phyloP scores from a whole-genome alignment of 1,139 yeast species.

The Debaryomyces sp. region DNA sequence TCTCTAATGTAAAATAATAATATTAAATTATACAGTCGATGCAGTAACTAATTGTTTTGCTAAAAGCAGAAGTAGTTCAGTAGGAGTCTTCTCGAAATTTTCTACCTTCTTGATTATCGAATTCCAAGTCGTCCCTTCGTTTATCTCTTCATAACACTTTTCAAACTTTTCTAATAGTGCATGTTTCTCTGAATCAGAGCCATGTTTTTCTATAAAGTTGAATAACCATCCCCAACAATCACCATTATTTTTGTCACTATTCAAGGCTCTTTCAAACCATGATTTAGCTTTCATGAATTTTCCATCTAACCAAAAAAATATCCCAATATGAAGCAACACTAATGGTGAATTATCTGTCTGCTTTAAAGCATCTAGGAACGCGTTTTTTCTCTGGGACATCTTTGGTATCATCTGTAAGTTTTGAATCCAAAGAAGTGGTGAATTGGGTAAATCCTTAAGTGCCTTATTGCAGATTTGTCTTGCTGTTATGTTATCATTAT shows the following conservation, averaged over 20 bases:
- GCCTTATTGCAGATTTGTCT: conserved; percentile 61
- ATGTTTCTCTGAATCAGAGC: conserved; percentile 22
- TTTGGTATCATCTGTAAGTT: conserved; percentile 54
- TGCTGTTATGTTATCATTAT: conserved; percentile 56
- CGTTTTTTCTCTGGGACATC: conserved; percentile 60
- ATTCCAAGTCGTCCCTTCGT: conserved; percentile 64
- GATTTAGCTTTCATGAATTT: conserved; percentile 65
- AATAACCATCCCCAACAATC: conserved; percentile 79
- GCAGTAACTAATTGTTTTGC: conserved; percentile 16
- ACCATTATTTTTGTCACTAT: conserved; percentile 58
- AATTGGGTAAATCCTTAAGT: conserved; percentile 58
- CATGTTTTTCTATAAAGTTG: conserved; percentile 34
- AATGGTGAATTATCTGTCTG: conserved; percentile 62
- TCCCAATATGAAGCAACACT: conserved; percentile 66
- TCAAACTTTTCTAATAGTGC: conserved; percentile 25
- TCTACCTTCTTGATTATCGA: conserved; percentile 42
- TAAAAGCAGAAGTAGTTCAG: conserved; percentile 38
- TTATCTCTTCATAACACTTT: conserved; percentile 47
- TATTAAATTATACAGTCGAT: background rate
- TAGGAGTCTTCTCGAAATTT: conserved; percentile 38
- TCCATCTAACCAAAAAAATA: conserved; percentile 68
- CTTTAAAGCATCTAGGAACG: conserved; percentile 72
- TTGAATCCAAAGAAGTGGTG: conserved; percentile 66
- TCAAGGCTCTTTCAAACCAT: conserved; percentile 75
- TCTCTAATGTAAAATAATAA: background rate